Conservation (phyloP, 2,329 filamentous ascomycete species). For the Hymenoscyphus occultus region DNA sequence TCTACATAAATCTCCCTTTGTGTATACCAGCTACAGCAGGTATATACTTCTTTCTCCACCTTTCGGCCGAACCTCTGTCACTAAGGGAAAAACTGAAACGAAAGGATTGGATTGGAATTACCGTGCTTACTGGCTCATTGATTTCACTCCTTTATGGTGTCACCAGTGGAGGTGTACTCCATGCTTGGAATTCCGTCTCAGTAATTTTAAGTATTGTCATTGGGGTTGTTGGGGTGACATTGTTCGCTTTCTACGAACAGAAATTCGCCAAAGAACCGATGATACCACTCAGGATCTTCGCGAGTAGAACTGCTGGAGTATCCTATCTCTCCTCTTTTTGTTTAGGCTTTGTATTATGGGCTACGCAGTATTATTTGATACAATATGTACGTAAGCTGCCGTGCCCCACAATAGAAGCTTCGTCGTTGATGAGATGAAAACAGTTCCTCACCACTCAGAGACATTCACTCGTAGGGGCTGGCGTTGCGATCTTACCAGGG, state of each 20-base stretch:
- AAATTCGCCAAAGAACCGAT: constrained; percentile 26
- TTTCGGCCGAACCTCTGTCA: constrained; percentile 8
- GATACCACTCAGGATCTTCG: constrained; percentile 41
- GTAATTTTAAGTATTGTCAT: constrained; percentile 58
- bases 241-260: constrained; percentile 52
- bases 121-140: constrained; percentile 59
- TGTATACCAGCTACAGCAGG: constrained; percentile 16
- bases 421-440: not conserved
- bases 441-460: constrained; percentile 18
- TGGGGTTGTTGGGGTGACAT: constrained; percentile 47
- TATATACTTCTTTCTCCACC: constrained; percentile 19
- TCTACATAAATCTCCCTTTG: constrained; percentile 24
- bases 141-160: constrained; percentile 58
- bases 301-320: constrained; percentile 42
- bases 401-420: not conserved
- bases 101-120: constrained; percentile 60
- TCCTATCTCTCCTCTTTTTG: constrained; percentile 33
- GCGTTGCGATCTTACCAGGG: constrained; percentile 15
- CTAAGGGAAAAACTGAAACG: constrained; percentile 38
- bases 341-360: constrained; percentile 20
- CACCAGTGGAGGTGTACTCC: constrained; percentile 62
- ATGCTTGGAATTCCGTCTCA: constrained; percentile 57
- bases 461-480: constrained; percentile 17
- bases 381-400: constrained; percentile 11
- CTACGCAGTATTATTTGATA: constrained; percentile 22